Base-by-base conservation (phyloP, 2,329 filamentous ascomycete species). In the Colletotrichum sp. region DNA sequence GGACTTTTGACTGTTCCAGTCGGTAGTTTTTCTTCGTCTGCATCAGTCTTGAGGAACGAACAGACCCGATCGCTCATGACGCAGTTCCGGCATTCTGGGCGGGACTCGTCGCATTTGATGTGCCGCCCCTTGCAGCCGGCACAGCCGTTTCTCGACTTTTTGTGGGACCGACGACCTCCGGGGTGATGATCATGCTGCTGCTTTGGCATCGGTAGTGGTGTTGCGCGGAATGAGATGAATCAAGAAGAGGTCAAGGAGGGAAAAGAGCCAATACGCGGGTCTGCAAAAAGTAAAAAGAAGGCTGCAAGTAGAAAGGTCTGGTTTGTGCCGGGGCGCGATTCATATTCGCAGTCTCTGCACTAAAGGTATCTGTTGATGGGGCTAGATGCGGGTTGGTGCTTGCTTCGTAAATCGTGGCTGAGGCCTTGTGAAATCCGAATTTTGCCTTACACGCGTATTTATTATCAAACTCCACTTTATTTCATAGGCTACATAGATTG, bases 61-160 rank as follows among this genome's bases (percentile, higher is more conserved):
- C 73, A 79, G 28, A 78, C 80, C 26, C 48, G 74, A 30, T 65
- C 57, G 24, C 58, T n/a, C 38, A 74, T 84, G 69, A 79, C 74
- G 78, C 86, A 87, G 68, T 87, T 87, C 16, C 80, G 80, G 72
- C 86, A 87, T 72, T 80, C 81, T 13, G 87, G 88, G 13, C 83
- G 83, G 26, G 77, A 80, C 79, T 88, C 84, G 78, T 90, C 88
- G 76, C 88, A 89, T 82, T 88, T 86, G 72, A 87, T 84, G 58
- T 84, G 83, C 71, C 86, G 82, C 79, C 82, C 84, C 72, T 85
- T 83, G 79, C 86, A 88, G 38, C 86, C 80, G 70, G 81, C 80
- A 77, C 86, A 88, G 75, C 80, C 72, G 2, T 64, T 65, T 48
- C 67, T 74, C 6, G 72, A 74, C n/a, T 74, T 74, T 24, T 60